Evolutionary conservation across 345 rosid species (phyloP).

Genomic region (Camelina hispida): DNA sequence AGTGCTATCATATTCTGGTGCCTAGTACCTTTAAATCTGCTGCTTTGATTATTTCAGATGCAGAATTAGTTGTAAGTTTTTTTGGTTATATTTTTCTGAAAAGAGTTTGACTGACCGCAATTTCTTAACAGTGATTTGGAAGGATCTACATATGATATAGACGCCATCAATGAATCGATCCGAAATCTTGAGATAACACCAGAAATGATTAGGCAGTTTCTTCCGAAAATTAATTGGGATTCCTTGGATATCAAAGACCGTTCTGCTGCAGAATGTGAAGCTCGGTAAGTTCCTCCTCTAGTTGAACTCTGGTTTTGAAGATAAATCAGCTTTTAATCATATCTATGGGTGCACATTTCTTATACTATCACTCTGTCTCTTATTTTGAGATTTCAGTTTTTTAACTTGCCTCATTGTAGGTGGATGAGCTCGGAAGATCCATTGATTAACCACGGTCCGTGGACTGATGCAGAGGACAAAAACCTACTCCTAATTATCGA

Average conservation of each 20-base stretch:
- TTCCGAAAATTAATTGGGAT: constrained; percentile 87
- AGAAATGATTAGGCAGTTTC: constrained; percentile 67
- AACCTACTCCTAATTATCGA: constrained; percentile 60
- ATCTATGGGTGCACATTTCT: neutral
- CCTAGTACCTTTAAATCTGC: neutral
- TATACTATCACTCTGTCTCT: neutral
- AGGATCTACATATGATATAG: constrained; percentile 67
- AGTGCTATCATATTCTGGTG: constrained; percentile 5
- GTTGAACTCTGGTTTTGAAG: neutral
- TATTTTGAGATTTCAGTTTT: constrained; percentile 6
- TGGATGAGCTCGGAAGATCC: constrained; percentile 91
- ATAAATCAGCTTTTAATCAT: constrained; percentile 16
- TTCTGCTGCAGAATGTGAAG: constrained; percentile 86
- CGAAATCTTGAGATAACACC: constrained; percentile 78
- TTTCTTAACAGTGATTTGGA: constrained; percentile 41
- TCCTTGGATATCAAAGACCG: constrained; percentile 61
- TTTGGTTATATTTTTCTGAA: neutral
- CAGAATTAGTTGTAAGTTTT: neutral
- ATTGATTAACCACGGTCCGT: constrained; percentile 60
- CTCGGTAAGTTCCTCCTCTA: constrained; percentile 59
- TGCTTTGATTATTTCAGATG: constrained; percentile 10
- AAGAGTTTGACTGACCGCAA: constrained; percentile 30
- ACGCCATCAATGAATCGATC: constrained; percentile 56
- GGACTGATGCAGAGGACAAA: constrained; percentile 81
- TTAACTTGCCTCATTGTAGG: constrained; percentile 47